Evolutionary conservation across 2,329 filamentous ascomycete genomes (phyloP), one percentile per base, ranked within the genome.

Genomic region (Aureobasidium lini): DNA sequence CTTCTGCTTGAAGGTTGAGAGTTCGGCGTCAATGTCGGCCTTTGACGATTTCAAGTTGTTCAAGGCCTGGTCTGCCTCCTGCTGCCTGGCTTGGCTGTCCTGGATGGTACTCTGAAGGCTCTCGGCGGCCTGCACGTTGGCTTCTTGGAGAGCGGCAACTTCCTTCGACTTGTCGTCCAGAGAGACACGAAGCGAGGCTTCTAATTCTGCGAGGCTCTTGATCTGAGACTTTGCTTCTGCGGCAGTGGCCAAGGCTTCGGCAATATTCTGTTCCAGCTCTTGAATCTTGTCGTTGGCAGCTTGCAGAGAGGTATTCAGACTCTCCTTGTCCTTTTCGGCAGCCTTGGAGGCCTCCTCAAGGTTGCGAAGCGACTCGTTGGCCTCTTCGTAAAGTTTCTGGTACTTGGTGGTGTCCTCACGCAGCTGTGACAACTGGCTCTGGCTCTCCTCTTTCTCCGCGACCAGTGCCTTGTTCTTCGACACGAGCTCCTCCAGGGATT

Each of bases 111-210:
- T 59, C 15, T 56, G 50, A 15, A 50, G 32, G 10, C 23, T 44
- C 31, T 60, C 42, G n/a, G 46, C 52, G n/a, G 57, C 48, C 10
- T 57, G 32, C 6, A 46, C 32, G 47, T 61, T 62, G 18, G 59
- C 37, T 34, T 57, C 31, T 34, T 49, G 44, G 13, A 61, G 52
- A 11, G 23, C 18, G 6, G 39, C 23, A 34, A 52, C 28, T n/a
- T 57, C 59, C 29, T 56, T 6, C 7, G 37, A 28, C 28, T 49
- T 57, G 10, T 16, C 31, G 9, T 48, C 37, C 16, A 61, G 15
- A 18, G 50, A 49, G 6, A 28, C 18, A 18, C 50, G 42, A 23
- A 57, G 28, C 2, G 39, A 28, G 11, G 43, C 36, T 36, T 53
- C 43, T 6, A 56, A n/a, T 16, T 57, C 16, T 39, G 50, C 53